phyloP scores from a whole-genome alignment of 768 basidiomycete species.

The Podaxis rugospora region DNA sequence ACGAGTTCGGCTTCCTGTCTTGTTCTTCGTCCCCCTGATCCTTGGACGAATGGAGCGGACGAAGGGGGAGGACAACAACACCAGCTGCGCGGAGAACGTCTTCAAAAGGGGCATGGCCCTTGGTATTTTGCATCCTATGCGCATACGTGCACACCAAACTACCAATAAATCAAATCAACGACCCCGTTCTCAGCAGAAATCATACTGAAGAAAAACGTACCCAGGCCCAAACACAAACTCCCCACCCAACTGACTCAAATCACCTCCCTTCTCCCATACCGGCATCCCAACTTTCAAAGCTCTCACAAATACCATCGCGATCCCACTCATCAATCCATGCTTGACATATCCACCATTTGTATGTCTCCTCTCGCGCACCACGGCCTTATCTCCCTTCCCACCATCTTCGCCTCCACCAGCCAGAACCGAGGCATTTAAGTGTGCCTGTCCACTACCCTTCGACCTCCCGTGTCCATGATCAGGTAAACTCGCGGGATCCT shows the following conservation, averaged over 20 bases:
- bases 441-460: constrained; percentile 9
- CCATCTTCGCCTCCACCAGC: neutral
- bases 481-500: constrained; percentile 3
- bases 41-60: neutral
- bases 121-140: constrained; percentile 79
- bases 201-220: constrained; percentile 21
- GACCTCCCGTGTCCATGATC: neutral
- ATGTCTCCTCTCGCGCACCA: neutral
- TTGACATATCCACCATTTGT: constrained; percentile 50
- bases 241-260: constrained; percentile 78
- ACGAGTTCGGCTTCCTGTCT: neutral
- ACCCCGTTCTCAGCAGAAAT: neutral
- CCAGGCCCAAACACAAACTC: constrained; percentile 66
- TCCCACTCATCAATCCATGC: constrained; percentile 60
- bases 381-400: neutral
- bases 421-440: constrained; percentile 3
- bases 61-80: constrained; percentile 16
- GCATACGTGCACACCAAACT: constrained; percentile 69
- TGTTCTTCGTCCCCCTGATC: neutral
- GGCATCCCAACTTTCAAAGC: constrained; percentile 76
- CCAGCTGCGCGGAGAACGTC: constrained; percentile 63
- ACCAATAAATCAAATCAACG: neutral
- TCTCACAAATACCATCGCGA: constrained; percentile 70
- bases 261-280: constrained; percentile 75
- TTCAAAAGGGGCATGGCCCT: constrained; percentile 69